Evolutionary conservation across 345 rosid genomes (phyloP).

Genomic region (Hibiscus mutabilis): DNA sequence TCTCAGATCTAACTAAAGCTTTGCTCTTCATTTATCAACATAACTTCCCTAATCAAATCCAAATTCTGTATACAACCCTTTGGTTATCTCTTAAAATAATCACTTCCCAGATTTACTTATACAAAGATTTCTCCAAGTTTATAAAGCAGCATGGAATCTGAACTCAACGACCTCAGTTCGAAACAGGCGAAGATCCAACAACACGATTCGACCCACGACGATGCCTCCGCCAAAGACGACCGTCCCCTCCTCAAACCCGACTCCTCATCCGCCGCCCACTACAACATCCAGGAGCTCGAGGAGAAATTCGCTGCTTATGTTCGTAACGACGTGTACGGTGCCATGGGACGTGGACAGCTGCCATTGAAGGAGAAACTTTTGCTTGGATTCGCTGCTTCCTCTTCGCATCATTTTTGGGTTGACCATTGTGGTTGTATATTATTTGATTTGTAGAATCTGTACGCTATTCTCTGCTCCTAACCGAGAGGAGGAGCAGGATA

Average conservation of each 20-base stretch:
- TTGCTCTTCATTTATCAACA: too few species aligned
- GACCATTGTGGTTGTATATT: constrained; percentile 48
- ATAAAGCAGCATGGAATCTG: constrained; percentile 44
- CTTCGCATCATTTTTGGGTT: constrained; percentile 47
- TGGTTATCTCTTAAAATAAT: not conserved
- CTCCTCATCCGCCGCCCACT: constrained; percentile 27
- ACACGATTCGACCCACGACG: constrained; percentile 15
- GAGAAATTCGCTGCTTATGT: constrained; percentile 84
- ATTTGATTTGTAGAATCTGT: constrained; percentile 70
- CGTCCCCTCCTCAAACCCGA: constrained; percentile 73
- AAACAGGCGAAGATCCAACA: constrained; percentile 18
- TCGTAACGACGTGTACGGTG: constrained; percentile 75
- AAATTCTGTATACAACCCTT: not conserved
- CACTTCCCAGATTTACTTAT: not conserved
- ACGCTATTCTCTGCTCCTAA: constrained; percentile 72
- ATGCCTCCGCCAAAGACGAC: constrained; percentile 46
- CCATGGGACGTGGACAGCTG: constrained; percentile 81
- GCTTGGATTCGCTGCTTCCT: constrained; percentile 62
- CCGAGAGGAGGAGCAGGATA: constrained; percentile 77
- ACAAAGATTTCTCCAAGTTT: not conserved
- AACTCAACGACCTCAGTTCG: constrained; percentile 48
- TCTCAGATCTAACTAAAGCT: not conserved
- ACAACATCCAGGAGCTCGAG: constrained; percentile 58
- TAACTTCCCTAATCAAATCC: not conserved
- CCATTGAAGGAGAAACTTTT: constrained; percentile 57